Percentiles rank a stretch among this genome's conserved stretches.
Evolutionary conservation across 1,284 basidiomycete species (phyloP).

Genomic region (Waitea zeae): DNA sequence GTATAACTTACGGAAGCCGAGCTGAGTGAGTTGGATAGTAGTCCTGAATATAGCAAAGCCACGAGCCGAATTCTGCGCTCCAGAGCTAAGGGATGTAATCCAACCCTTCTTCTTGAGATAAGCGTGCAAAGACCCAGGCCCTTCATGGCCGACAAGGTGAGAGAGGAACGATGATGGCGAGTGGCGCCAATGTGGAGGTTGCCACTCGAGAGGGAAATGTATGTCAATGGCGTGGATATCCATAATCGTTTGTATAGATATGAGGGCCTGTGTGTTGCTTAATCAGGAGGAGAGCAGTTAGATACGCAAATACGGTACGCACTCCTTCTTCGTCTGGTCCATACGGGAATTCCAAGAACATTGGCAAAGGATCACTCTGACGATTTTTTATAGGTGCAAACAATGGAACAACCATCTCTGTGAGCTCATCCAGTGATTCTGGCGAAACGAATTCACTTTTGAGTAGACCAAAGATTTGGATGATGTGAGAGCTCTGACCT

Average conservation of each 20-base stretch:
- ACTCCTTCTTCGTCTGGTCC: slow-evolving; percentile 62
- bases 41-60: slow-evolving; percentile 88
- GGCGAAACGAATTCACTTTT: too few relatives aligned
- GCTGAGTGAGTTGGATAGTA: slow-evolving; percentile 66
- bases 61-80: slow-evolving; percentile 56
- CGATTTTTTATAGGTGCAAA: slow-evolving; percentile 72
- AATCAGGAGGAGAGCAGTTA: slow-evolving; percentile 5
- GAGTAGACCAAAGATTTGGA: too few relatives aligned
- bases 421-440: slow-evolving; percentile 75
- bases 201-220: slow-evolving; percentile 78
- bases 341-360: slow-evolving; percentile 66
- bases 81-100: slow-evolving; percentile 69
- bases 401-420: slow-evolving; percentile 48
- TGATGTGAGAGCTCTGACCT: slow-evolving; percentile 45
- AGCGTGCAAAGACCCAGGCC: slow-evolving; percentile 82
- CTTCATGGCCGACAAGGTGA: slow-evolving; percentile 93
- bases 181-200: slow-evolving; percentile 61
- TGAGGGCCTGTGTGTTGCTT: slow-evolving; percentile 39
- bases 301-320: slow-evolving; percentile 17
- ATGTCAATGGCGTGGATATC: slow-evolving; percentile 80
- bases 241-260: slow-evolving; percentile 85
- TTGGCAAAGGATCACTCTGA: slow-evolving; percentile 40
- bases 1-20: slow-evolving; percentile 64
- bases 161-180: slow-evolving; percentile 75
- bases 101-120: slow-evolving; percentile 89